Evolutionary conservation across 1,284 basidiomycete species (phyloP).

Genomic region (Fistulina hepatica): DNA sequence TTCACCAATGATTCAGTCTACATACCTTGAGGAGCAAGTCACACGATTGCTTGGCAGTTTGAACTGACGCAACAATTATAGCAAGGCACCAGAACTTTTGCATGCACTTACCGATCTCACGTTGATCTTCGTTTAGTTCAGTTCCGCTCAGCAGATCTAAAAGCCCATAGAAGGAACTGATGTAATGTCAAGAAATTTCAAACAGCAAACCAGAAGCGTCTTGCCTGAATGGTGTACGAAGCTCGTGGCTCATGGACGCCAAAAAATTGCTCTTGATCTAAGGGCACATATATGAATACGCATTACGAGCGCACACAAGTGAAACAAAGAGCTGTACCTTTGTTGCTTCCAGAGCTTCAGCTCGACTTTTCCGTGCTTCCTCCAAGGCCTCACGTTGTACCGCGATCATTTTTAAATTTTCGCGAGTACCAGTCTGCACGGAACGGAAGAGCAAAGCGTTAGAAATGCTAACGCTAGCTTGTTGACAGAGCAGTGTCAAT

Average conservation of each 20-base stretch:
- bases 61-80: conserved; percentile 30
- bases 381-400: conserved; percentile 55
- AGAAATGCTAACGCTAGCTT: conserved; percentile 61
- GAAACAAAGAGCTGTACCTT: too few species aligned
- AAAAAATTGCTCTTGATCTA: conserved; percentile 67
- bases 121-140: conserved; percentile 52
- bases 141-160: conserved; percentile 58
- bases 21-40: conserved; percentile 53
- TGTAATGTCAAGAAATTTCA: too few species aligned
- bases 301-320: background rate
- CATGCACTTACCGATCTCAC: conserved; percentile 44
- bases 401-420: conserved; percentile 65
- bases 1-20: background rate
- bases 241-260: conserved; percentile 65
- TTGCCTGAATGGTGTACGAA: conserved; percentile 65
- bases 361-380: conserved; percentile 52
- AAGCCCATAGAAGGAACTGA: conserved; percentile 65
- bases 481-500: conserved; percentile 55
- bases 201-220: conserved; percentile 19
- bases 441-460: conserved; percentile 64
- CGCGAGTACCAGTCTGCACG: conserved; percentile 56
- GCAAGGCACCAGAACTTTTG: background rate
- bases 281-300: background rate
- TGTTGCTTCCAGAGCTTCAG: conserved; percentile 60
- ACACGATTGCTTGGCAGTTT: conserved; percentile 66